Evolutionary conservation across 768 basidiomycete species (phyloP), one percentile per base, ranked within the genome.

Genomic region (Coprinopsis cinerea): DNA sequence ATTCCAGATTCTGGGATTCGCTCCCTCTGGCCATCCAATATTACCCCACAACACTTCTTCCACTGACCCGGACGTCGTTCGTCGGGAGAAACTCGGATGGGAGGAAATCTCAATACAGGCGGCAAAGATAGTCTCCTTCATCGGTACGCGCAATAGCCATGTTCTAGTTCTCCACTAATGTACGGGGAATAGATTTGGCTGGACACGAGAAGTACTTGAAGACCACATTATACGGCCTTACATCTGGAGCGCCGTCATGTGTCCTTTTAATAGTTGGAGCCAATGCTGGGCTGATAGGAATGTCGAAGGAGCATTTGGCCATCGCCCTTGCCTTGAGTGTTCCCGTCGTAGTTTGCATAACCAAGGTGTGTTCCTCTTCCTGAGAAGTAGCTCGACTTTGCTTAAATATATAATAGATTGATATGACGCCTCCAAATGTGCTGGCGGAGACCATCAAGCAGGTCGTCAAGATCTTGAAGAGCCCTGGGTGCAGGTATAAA

Each of bases 291-390:
- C 64, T 92, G 35, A 91, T 92, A 54, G 79, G 90, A 45, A 92
- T 92, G 91, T 90, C 86, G 27, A 92, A 97, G 66, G 96, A 99
- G 64, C 96, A 99, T 66, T 71, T 99, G 10, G 92, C 96, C 1
- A 94, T 98, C 52, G 83, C 95, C 2, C 74, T 99, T 1, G 96
- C 96, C 4, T 68, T 99, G 44, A 91, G 85, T 59, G 89, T 98
- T 1, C 96, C 96, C 2, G 83, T 99, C 18, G 82, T 92, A 9
- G 88, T 94, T 37, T 92, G 92, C 64, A 85, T 98, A 51, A 97
- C 95, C 2, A 98, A 98, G 78, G 91, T 88, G 52, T 40, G 64
- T 39, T 25, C 28, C 4, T 11, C 23, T 40, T 36, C 17, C 30
- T 49, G 9, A 35, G n/a, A 30, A 36, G n/a, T n/a, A n/a, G 10